Base-by-base conservation (phyloP, 345 rosid genomes). In the Cardiospermum halicacabum region DNA sequence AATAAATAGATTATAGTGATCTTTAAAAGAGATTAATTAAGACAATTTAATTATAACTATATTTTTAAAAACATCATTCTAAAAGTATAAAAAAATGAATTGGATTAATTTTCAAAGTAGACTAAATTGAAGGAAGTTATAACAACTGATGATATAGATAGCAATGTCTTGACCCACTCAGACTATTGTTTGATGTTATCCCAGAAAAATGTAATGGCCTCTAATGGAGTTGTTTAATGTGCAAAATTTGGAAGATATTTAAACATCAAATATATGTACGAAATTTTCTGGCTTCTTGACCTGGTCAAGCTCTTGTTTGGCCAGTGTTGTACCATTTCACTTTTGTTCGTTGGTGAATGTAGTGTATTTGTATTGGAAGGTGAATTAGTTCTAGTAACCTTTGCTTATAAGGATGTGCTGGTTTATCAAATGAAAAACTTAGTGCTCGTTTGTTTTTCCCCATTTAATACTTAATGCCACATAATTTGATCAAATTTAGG, bases 261-360 rank as follows among this genome's bases (percentile, higher is more conserved):
- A n/a, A n/a, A n/a, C n/a, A n/a, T n/a, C n/a, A n/a, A n/a, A n/a
- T n/a, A n/a, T n/a, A n/a, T n/a, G n/a, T n/a, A 92, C 32, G 96
- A 92, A 89, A 39, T 79, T 66, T 43, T 92, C 98, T 0, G 96
- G 70, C 16, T 54, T 19, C 0, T 88, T 82, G 61, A 87, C 89
- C 81, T 92, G 78, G 69, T 85, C 95, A 9, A 30, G 50, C 9
- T 95, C 91, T 31, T 58, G 88, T 34, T 6, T 69, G 59, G 22
- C 69, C 96, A 0, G 87, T 91, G 78, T 82, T 72, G 60, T 89
- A 91, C 97, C 97, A 91, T 53, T 89, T 91, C 96, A 91, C 89
- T n/a, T n/a, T n/a, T n/a, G n/a, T 66, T 81, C 92, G 26, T 89
- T 91, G 57, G 92, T 86, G 86, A 91, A 86, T 37, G 89, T 85